Evolutionary conservation across 1,139 yeast species (phyloP).

Genomic region (Hyphopichia burtonii): DNA sequence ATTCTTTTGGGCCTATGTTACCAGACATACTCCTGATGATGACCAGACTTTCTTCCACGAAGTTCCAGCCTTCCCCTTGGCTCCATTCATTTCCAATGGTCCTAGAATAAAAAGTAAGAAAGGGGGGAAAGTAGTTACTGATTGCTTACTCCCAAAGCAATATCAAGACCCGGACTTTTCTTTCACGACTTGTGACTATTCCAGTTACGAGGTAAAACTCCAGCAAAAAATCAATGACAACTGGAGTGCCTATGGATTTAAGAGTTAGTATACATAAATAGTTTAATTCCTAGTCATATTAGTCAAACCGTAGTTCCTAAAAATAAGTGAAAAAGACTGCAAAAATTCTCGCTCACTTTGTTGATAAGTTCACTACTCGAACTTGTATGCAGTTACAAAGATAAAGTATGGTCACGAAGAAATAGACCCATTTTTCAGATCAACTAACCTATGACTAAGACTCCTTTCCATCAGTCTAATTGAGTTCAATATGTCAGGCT

Average conservation of each 20-base stretch:
- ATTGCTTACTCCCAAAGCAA: conserved; percentile 14
- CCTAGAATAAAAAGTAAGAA: conserved; percentile 9
- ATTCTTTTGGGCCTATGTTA: conserved; percentile 17
- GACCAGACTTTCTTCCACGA: conserved; percentile 14
- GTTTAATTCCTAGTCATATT: too few relatives aligned
- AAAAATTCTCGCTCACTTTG: too few relatives aligned
- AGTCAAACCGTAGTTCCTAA: too few relatives aligned
- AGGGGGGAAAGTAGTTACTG: conserved; percentile 18
- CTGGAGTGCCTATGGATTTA: conserved; percentile 9
- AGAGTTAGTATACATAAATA: too few relatives aligned
- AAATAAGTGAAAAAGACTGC: too few relatives aligned
- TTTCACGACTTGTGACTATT: conserved; percentile 11
- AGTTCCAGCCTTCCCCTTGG: conserved; percentile 12
- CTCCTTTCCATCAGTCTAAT: too few relatives aligned
- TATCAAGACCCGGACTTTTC: conserved; percentile 7
- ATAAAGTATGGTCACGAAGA: too few relatives aligned
- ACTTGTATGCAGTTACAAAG: too few relatives aligned
- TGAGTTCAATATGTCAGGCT: too few relatives aligned
- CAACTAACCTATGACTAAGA: too few relatives aligned
- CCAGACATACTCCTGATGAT: conserved; percentile 16
- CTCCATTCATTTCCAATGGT: conserved; percentile 15
- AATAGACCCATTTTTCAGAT: too few relatives aligned
- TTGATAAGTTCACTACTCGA: too few relatives aligned
- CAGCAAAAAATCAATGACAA: conserved; percentile 7
- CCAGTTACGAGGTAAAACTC: conserved; percentile 3